Evolutionary conservation across 2,329 filamentous ascomycete genomes (phyloP).

Genomic region (Aureobasidium melanogenum): DNA sequence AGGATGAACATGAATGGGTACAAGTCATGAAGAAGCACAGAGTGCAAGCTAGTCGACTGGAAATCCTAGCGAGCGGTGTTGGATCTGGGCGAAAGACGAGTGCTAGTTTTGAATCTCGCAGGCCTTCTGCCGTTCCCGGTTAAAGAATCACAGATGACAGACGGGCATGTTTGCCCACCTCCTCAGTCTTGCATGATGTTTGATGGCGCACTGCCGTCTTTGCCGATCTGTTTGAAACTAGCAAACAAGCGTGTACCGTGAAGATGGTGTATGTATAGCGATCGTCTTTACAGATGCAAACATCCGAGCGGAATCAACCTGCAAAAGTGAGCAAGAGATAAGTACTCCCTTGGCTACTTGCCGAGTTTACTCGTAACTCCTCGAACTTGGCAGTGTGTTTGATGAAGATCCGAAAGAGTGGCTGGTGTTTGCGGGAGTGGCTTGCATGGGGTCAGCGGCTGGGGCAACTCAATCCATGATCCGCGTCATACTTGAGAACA

Average conservation of each 20-base stretch:
- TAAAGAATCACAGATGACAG: slow-evolving; percentile 5
- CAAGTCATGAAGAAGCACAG: slow-evolving; percentile 83
- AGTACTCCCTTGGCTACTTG: background rate
- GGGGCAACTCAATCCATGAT: background rate
- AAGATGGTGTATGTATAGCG: background rate
- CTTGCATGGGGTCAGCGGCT: background rate
- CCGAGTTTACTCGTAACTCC: background rate
- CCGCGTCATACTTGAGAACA: background rate
- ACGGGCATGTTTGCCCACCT: background rate
- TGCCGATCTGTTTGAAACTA: slow-evolving; percentile 2
- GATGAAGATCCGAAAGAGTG: background rate
- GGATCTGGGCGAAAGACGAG: slow-evolving; percentile 23
- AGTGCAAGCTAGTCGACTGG: slow-evolving; percentile 68
- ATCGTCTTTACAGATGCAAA: background rate
- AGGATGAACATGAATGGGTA: slow-evolving; percentile 62
- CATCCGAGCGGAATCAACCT: background rate
- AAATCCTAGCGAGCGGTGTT: slow-evolving; percentile 41
- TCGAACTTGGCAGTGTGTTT: background rate
- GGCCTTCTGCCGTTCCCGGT: background rate
- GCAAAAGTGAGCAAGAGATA: background rate
- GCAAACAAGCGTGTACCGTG: background rate
- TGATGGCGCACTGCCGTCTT: background rate
- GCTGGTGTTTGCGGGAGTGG: background rate
- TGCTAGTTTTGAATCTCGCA: slow-evolving; percentile 6
- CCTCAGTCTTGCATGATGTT: slow-evolving; percentile 2